A percentile compares a stretch with the other conserved stretches of the same genome.
phyloP scores from a whole-genome alignment of 2,329 filamentous ascomycete species.

The Talaromyces sp. region DNA sequence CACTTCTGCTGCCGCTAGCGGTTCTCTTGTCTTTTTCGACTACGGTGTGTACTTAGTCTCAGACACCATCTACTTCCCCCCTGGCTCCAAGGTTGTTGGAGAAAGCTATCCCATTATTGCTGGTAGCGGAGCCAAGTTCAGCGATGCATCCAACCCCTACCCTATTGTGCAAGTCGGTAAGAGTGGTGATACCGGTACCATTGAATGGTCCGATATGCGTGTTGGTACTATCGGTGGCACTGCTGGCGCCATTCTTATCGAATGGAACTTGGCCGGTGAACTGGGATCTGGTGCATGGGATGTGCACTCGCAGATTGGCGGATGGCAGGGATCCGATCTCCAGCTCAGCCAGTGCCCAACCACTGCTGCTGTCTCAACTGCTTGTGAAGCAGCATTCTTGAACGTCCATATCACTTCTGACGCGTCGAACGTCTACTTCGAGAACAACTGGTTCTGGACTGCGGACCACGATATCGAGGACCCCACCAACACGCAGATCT shows the following conservation, averaged over 20 bases:
- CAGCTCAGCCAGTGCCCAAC: conserved; percentile 43
- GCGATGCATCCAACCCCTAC: conserved; percentile 56
- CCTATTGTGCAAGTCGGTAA: conserved; percentile 66
- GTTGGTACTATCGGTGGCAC: conserved; percentile 65
- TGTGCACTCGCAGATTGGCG: conserved; percentile 50
- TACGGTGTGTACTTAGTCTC: conserved; percentile 53
- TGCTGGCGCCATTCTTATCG: conserved; percentile 65
- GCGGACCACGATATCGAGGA: conserved; percentile 58
- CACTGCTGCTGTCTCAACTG: conserved; percentile 34
- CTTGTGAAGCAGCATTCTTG: conserved; percentile 37
- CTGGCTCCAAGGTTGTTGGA: conserved; percentile 52
- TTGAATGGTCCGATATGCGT: conserved; percentile 71
- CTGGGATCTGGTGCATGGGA: conserved; percentile 56
- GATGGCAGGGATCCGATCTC: conserved; percentile 50
- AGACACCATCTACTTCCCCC: conserved; percentile 47
- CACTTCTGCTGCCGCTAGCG: conserved; percentile 45
- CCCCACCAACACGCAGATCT: conserved; percentile 47
- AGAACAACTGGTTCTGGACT: conserved; percentile 53
- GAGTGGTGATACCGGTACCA: conserved; percentile 59
- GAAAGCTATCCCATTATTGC: conserved; percentile 56
- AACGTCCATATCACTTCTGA: conserved; percentile 36
- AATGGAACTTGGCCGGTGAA: conserved; percentile 66
- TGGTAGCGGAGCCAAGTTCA: conserved; percentile 55
- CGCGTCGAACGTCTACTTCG: conserved; percentile 42
- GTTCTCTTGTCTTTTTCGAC: conserved; percentile 56